Conservation (phyloP, 441 rosid genomes). For the Gossypium davidsonii region DNA sequence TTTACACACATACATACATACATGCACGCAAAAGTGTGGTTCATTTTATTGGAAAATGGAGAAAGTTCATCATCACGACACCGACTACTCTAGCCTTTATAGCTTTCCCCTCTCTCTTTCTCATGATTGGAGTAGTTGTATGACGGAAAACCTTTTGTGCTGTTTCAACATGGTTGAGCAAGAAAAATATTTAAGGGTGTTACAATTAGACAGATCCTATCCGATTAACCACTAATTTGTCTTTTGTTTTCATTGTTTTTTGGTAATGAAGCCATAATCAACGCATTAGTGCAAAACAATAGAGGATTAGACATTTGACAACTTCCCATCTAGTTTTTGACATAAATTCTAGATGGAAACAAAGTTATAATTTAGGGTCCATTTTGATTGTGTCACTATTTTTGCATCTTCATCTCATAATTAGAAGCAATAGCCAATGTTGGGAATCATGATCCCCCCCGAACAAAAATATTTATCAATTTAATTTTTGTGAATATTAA, state of each 20-base stretch:
- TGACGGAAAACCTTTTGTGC: background rate
- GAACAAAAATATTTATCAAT: background rate
- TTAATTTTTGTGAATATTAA: background rate
- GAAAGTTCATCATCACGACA: conserved; percentile 6
- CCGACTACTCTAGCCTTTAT: background rate
- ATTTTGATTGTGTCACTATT: conserved; percentile 11
- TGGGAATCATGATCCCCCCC: background rate
- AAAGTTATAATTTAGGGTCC: conserved; percentile 16
- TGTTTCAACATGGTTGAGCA: conserved; percentile 1
- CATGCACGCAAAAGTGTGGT: conserved; percentile 5
- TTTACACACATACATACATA: background rate
- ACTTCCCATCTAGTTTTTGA: background rate
- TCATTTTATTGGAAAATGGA: background rate
- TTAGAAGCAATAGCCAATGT: conserved; percentile 8
- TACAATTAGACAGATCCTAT: background rate
- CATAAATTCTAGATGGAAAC: conserved; percentile 8
- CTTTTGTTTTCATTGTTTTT: background rate
- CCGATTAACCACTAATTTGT: background rate
- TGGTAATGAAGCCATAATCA: conserved; percentile 5
- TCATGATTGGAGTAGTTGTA: background rate
- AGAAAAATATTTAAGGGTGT: background rate
- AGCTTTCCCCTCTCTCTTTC: background rate
- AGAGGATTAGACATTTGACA: background rate
- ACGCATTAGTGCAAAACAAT: background rate
- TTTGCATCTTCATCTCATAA: conserved; percentile 14